Base-by-base conservation (phyloP, 371 early-diverging fungal species). In the Ordospora colligata region DNA sequence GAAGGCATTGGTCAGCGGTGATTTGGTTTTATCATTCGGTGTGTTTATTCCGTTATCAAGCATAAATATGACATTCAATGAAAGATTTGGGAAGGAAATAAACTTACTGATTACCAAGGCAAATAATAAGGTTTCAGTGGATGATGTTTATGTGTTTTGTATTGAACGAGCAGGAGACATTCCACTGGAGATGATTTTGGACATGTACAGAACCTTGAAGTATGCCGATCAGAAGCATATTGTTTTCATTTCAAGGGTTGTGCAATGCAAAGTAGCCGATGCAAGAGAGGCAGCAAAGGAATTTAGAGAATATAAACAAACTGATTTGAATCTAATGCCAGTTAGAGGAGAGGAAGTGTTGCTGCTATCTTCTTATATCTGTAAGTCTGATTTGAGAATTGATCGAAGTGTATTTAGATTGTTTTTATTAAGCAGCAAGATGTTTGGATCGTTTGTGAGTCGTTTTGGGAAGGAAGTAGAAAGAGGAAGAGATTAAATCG, bases 1-100 rank as follows among this genome's bases (percentile, higher is more conserved):
- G n/a, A 58, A 69, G 17, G 69, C 42, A 14, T 14, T 69, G n/a
- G 25, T 32, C 9, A 69, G 69, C 12, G 69, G 69, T 7, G 69
- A 69, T 54, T 5, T 54, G 11, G 21, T 69, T 17, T 21, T 69
- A 25, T 46, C 54, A 25, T 45, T 45, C 58, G 63, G 69, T 37
- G 69, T 25, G 14, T 44, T 69, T 58, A 6, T 51, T 58, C 23
- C 44, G 17, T 9, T 49, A 4, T 10, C 46, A 11, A 58, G n/a
- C 7, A 22, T 69, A 4, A 17, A 32, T 42, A 23, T 6, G 2
- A 40, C 27, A 1, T 3, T n/a, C 0, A 2, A 45, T 14, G 37
- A 58, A 19, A 53, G 21, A 21, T 23, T 45, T n/a, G 47, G 8
- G 21, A 43, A 69, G 42, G 22, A 45, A 12, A 7, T 69, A 5